These are phyloP conservation scores for Phialemoniopsis sp. DNA, from an alignment of 2,329 filamentous ascomycete species.

Conservation along the genomic window DNA sequence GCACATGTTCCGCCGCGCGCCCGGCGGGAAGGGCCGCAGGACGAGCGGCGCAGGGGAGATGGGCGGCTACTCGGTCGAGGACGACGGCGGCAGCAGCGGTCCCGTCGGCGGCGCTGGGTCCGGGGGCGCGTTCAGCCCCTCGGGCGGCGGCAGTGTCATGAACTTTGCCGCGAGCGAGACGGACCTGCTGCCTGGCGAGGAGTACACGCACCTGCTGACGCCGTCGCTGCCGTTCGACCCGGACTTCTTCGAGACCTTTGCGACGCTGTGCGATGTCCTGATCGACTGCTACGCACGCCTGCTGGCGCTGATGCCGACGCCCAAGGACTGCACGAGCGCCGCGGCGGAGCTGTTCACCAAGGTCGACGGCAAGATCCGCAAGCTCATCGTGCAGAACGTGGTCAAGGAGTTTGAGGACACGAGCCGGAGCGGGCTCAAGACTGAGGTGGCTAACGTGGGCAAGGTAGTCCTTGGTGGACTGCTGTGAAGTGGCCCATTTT, in stretches of 20 bases:
- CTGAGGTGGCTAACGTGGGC: slow-evolving; percentile 79
- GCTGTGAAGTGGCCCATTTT: slow-evolving; percentile 43
- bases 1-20: slow-evolving; percentile 72
- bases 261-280: slow-evolving; percentile 89
- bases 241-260: slow-evolving; percentile 95
- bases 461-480: slow-evolving; percentile 87
- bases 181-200: slow-evolving; percentile 74
- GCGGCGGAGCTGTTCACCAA: slow-evolving; percentile 87
- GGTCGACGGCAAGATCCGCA: slow-evolving; percentile 79
- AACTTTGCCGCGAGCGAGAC: slow-evolving; percentile 55
- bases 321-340: slow-evolving; percentile 64
- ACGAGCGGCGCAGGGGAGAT: slow-evolving; percentile 43
- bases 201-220: slow-evolving; percentile 86
- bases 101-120: slow-evolving; percentile 9
- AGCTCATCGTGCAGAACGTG: slow-evolving; percentile 81
- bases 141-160: slow-evolving; percentile 36
- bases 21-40: slow-evolving; percentile 52
- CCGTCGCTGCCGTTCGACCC: slow-evolving; percentile 91
- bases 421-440: slow-evolving; percentile 68
- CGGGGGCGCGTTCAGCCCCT: slow-evolving; percentile 7
- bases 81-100: slow-evolving; percentile 17
- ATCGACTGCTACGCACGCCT: slow-evolving; percentile 88
- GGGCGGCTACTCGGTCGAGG: slow-evolving; percentile 17
- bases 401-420: slow-evolving; percentile 92
- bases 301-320: slow-evolving; percentile 68